These are phyloP conservation scores for Hymenoscyphus scutula DNA, from an alignment of 2,329 filamentous ascomycete genomes.

Conservation along the genomic window DNA sequence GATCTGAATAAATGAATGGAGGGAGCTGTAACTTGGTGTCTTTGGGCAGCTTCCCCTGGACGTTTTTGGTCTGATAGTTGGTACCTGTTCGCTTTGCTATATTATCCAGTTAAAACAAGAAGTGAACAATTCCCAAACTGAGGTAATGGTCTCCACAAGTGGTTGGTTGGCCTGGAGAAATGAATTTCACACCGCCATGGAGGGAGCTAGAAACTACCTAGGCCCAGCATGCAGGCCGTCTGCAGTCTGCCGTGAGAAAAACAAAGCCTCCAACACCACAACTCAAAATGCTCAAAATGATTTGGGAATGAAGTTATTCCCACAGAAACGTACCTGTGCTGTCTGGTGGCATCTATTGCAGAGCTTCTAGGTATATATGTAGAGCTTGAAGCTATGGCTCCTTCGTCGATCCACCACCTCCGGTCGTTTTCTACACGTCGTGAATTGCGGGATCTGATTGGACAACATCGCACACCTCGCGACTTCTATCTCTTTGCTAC, in stretches of 20 bases:
- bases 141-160: neutral
- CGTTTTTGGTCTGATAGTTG: too few species aligned
- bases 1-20: too few species aligned
- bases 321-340: neutral
- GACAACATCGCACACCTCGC: neutral
- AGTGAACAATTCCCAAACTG: neutral
- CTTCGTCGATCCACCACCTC: neutral
- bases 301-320: neutral
- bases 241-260: neutral
- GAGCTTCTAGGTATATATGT: too few species aligned
- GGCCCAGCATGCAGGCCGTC: neutral
- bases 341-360: neutral
- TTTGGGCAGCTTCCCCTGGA: too few species aligned
- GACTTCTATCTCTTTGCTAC: neutral
- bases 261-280: neutral
- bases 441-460: constrained; percentile 8
- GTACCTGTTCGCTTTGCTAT: too few species aligned
- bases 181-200: neutral
- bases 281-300: neutral
- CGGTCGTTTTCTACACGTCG: constrained; percentile 4
- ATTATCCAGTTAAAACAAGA: neutral
- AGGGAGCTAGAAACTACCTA: too few species aligned
- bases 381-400: neutral
- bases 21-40: too few species aligned
- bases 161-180: neutral